These are phyloP conservation scores for Calonectria naviculata DNA, from an alignment of 2,329 filamentous ascomycete genomes.

Conservation along the genomic window DNA sequence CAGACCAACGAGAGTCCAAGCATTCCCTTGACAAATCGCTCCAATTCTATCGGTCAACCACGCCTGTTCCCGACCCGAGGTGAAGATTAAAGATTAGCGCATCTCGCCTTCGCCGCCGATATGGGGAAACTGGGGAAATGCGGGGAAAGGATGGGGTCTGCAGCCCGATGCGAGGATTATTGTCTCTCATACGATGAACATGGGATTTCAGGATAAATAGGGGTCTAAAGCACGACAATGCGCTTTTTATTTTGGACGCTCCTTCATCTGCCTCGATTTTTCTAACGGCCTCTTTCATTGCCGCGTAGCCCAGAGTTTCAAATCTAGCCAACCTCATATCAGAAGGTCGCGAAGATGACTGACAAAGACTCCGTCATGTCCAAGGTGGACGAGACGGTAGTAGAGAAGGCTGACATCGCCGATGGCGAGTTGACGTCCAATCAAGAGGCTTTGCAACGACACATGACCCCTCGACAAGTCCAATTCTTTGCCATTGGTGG, in stretches of 20 bases:
- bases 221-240: too few relatives aligned
- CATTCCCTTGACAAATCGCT: background rate
- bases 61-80: background rate
- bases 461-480: conserved; percentile 4
- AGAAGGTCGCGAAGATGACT: background rate
- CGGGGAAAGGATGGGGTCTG: background rate
- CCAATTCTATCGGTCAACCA: background rate
- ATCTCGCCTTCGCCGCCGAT: background rate
- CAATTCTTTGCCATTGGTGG: conserved; percentile 19
- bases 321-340: too few relatives aligned
- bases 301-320: too few relatives aligned
- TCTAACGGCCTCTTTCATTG: background rate
- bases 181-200: background rate
- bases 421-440: background rate
- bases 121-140: background rate
- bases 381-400: background rate
- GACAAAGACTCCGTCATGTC: background rate
- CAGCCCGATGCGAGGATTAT: background rate
- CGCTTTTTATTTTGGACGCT: background rate
- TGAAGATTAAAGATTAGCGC: background rate
- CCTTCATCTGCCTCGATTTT: background rate
- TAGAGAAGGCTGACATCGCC: background rate
- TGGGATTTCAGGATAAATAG: background rate
- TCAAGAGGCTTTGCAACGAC: background rate
- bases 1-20: too few relatives aligned